Conservation (phyloP, 2,329 filamentous ascomycete genomes). For the Aurifilum marmelostoma region DNA sequence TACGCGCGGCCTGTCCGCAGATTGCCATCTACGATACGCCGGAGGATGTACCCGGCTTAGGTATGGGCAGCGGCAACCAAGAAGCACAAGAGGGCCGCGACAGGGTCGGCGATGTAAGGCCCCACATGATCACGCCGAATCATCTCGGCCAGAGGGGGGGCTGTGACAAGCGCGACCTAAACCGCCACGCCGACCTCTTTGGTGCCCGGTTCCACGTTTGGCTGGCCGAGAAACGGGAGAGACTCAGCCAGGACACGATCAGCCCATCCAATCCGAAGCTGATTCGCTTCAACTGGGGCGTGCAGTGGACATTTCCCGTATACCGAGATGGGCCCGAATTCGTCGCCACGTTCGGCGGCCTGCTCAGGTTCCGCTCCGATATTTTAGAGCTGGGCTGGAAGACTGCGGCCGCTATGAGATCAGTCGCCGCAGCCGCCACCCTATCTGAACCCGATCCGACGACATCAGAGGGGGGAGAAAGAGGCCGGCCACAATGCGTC, state of each 20-base stretch:
- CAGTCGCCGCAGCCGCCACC: background rate
- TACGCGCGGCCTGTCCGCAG: constrained; percentile 45
- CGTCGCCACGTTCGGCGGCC: constrained; percentile 46
- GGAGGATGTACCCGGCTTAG: constrained; percentile 43
- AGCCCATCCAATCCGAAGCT: constrained; percentile 40
- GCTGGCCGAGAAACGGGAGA: constrained; percentile 37
- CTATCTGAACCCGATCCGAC: background rate
- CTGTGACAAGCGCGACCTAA: constrained; percentile 45
- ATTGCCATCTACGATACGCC: constrained; percentile 46
- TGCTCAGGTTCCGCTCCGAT: constrained; percentile 47
- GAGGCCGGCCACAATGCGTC: background rate
- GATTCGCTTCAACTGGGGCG: constrained; percentile 48
- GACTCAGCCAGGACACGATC: constrained; percentile 31
- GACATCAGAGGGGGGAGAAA: background rate
- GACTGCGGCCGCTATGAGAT: constrained; percentile 41
- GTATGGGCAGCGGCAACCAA: background rate
- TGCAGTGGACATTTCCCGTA: constrained; percentile 50
- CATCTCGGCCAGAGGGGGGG: constrained; percentile 44
- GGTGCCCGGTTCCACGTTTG: constrained; percentile 40
- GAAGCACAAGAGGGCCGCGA: background rate
- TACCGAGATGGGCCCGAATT: constrained; percentile 52
- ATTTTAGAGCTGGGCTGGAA: constrained; percentile 45
- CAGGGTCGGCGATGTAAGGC: constrained; percentile 29
- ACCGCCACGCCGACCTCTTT: constrained; percentile 46
- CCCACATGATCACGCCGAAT: constrained; percentile 47